phyloP scores from a whole-genome alignment of 1,284 basidiomycete species.

The Leccinum idahoense region DNA sequence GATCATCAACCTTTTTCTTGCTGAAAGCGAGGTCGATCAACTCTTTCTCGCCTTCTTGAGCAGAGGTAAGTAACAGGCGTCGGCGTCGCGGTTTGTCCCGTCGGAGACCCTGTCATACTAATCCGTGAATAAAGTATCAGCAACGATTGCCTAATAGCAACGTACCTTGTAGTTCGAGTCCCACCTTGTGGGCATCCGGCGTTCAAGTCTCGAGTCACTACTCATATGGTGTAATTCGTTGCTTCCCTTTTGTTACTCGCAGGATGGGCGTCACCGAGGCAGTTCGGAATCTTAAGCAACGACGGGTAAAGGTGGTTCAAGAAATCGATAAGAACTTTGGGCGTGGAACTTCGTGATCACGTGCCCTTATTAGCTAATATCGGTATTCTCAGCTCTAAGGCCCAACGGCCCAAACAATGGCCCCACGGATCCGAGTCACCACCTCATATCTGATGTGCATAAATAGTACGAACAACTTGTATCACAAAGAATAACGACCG shows the following conservation, averaged over 20 bases:
- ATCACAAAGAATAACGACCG: no score
- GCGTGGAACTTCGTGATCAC: no score
- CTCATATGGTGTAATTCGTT: slow-evolving; percentile 88
- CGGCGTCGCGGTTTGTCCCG: slow-evolving; percentile 85
- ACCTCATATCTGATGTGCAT: no score
- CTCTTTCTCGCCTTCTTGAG: no score
- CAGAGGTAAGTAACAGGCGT: slow-evolving; percentile 70
- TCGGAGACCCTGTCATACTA: slow-evolving; percentile 65
- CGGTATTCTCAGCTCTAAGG: no score
- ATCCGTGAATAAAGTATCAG: slow-evolving; percentile 1
- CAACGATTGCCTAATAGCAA: background rate
- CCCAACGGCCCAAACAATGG: no score
- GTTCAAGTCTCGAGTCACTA: slow-evolving; percentile 79
- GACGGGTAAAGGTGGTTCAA: slow-evolving; percentile 97
- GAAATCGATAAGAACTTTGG: slow-evolving; percentile 85
- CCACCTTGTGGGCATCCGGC: slow-evolving; percentile 80
- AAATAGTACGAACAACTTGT: no score
- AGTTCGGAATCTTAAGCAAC: slow-evolving; percentile 85
- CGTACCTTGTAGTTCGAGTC: slow-evolving; percentile 89
- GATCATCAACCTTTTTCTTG: no score
- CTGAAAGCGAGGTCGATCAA: no score
- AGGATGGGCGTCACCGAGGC: slow-evolving; percentile 97
- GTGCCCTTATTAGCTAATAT: no score
- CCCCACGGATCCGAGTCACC: no score
- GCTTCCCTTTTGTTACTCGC: slow-evolving; percentile 81